Base-by-base conservation (phyloP, 2,329 filamentous ascomycete genomes). In the Diplodia mutila region DNA sequence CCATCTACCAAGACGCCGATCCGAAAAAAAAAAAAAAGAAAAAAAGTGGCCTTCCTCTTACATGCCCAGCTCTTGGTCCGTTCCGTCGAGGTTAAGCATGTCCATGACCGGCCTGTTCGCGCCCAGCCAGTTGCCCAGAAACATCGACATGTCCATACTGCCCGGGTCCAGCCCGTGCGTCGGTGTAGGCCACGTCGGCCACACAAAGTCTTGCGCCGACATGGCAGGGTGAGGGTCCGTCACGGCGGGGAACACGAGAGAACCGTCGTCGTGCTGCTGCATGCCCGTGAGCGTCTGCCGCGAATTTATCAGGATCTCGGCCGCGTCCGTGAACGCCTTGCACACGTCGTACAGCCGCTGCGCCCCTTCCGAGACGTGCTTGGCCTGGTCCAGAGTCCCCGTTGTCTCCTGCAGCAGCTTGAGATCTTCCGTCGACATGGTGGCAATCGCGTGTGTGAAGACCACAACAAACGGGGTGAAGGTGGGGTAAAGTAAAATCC, bases 191-290 rank as follows among this genome's bases (percentile, higher is more conserved):
- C 61, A 65, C 59, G 23, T 27, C 11, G 59, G 59, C 59, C 59
- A 63, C 11, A 48, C 32, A 21, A 65, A 54, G 12, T 65, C 76
- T 9, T 73, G 77, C 1, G 77, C 77, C 55, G 71, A 71, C 46
- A 75, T 75, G 14, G 59, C 46, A 2, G 49, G 46, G 5, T 63
- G 59, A n/a, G 59, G 59, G 46, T 63, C 59, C 6, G 73, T 78
- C 73, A 76, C 75, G 0, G 27, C 75, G 18, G 71, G 75, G 61
- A 70, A 77, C 42, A 71, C 70, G 4, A 65, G 25, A 9, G 69
- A 69, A 1, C 69, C 69, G 42, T 71, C 69, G 8, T 54, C 61
- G 23, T 69, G 69, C 37, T 68, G 67, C 16, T 68, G 69, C 48
- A 69, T 54, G 6, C 69, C 69, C 11, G 51, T 55, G 5, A 71